Evolutionary conservation across 2,329 filamentous ascomycete genomes (phyloP), one percentile per base, ranked within the genome.

Genomic region (Fusarium brachygibbosum): DNA sequence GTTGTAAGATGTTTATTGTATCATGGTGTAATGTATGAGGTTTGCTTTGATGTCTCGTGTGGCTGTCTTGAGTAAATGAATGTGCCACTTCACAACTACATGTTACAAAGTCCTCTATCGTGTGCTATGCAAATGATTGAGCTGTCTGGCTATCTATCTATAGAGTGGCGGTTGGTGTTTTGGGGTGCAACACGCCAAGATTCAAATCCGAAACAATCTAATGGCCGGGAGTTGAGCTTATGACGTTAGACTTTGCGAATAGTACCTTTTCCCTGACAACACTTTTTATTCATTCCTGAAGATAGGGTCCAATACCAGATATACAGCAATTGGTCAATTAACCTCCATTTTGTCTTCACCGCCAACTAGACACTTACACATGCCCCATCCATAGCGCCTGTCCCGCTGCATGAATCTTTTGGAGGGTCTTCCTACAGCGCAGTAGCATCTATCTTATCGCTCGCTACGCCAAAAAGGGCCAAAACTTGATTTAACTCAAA

Each of bases 1-100:
- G 70, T 49, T 80, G 72, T 79, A 65, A 46, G 37, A 34, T 46
- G 19, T 40, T 51, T 37, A n/a, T 42, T 17, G 32, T 49, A 49
- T 12, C 28, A n/a, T 41, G 38, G 16, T 23, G 10, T 25, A 23
- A 37, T 32, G 31, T 40, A 42, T 42, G 45, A 32, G 40, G 25
- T 50, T 21, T 45, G 16, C 12, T 50, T 38, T 16, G 16, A 23
- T 56, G 14, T 31, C 12, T 38, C 16, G 16, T 38, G 19, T 31
- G 44, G 32, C 11, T 28, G 13, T 53, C 17, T 34, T 53, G 16
- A 34, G 19, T 32, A 53, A 16, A 38, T 19, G 48, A 19, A 25
- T 34, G 45, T 51, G 25, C 7, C 14, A 21, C 23, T 49, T 17
- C 19, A 19, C 13, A 19, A n/a, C 48, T 28, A 17, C n/a, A 50